phyloP scores from a whole-genome alignment of 495 filamentous ascomycete species.

The Poronia punctata region DNA sequence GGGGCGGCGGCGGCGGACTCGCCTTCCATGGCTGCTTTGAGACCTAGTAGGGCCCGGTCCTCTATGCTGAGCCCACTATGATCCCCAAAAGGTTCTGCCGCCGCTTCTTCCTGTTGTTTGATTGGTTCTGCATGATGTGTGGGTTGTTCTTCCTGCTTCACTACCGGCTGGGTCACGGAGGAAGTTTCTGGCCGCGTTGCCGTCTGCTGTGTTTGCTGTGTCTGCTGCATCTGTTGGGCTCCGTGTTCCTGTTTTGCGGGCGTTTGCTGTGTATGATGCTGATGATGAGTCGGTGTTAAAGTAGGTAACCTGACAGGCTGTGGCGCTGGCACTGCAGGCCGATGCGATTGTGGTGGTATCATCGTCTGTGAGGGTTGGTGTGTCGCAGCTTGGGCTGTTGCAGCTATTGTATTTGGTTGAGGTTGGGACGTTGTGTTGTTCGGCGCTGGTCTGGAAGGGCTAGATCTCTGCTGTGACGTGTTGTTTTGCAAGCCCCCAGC shows the following conservation, averaged over 20 bases:
- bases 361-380: constrained; percentile 2
- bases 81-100: constrained; percentile 4
- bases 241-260: constrained; percentile 4
- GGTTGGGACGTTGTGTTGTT: constrained; percentile 16
- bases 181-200: constrained; percentile 2
- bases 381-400: constrained; percentile 7
- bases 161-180: background rate
- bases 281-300: constrained; percentile 18
- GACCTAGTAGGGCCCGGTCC: constrained; percentile 19
- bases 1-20: constrained; percentile 14
- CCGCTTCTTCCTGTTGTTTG: background rate
- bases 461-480: constrained; percentile 8
- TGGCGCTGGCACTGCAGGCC: constrained; percentile 24
- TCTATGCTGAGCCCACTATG: constrained; percentile 18
- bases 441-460: constrained; percentile 11
- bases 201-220: constrained; percentile 4
- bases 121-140: background rate
- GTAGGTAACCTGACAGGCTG: constrained; percentile 26
- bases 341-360: constrained; percentile 9
- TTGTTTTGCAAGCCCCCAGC: constrained; percentile 36
- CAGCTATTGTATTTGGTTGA: constrained; percentile 13
- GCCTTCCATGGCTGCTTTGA: constrained; percentile 20
- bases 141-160: background rate
- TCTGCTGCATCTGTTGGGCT: background rate
- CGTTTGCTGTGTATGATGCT: constrained; percentile 14